Conservation (phyloP, 108 stramenopile species). For the Schizochytrium sp. region DNA sequence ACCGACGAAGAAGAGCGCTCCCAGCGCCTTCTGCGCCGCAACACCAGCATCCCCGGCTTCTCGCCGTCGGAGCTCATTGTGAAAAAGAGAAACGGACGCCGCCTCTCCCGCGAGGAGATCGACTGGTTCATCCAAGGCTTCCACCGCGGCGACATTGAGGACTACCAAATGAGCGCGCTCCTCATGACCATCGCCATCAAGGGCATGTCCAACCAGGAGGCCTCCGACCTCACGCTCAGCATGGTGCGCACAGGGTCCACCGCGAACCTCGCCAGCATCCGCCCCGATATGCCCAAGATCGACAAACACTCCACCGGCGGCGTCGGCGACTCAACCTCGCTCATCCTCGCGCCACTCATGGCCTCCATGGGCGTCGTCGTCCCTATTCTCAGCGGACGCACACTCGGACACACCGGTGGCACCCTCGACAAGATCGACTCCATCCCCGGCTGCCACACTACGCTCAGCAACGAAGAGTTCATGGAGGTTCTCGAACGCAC, state of each 20-base stretch:
- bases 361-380: conserved; percentile 55
- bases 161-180: conserved; percentile 78
- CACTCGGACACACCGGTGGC: conserved; percentile 72
- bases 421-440: conserved; percentile 74
- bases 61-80: conserved; percentile 8
- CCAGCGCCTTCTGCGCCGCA: not conserved
- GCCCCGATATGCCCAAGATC: not conserved
- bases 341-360: conserved; percentile 66
- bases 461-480: conserved; percentile 46
- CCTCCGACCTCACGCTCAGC: conserved; percentile 54
- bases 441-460: conserved; percentile 58
- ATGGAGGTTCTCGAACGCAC: conserved; percentile 39
- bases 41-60: not conserved
- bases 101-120: conserved; percentile 18
- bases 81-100: conserved; percentile 15
- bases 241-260: conserved; percentile 61
- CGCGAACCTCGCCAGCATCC: conserved; percentile 47
- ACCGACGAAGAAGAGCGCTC: not conserved
- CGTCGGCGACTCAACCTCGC: conserved; percentile 68
- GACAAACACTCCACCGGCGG: conserved; percentile 70
- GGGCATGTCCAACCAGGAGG: conserved; percentile 60
- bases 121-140: conserved; percentile 8
- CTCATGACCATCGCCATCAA: conserved; percentile 71
- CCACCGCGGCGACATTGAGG: conserved; percentile 48
- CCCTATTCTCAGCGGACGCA: conserved; percentile 74